These are phyloP conservation scores for Agroathelia rolfsii DNA, from an alignment of 1,284 basidiomycete genomes.

Conservation along the genomic window DNA sequence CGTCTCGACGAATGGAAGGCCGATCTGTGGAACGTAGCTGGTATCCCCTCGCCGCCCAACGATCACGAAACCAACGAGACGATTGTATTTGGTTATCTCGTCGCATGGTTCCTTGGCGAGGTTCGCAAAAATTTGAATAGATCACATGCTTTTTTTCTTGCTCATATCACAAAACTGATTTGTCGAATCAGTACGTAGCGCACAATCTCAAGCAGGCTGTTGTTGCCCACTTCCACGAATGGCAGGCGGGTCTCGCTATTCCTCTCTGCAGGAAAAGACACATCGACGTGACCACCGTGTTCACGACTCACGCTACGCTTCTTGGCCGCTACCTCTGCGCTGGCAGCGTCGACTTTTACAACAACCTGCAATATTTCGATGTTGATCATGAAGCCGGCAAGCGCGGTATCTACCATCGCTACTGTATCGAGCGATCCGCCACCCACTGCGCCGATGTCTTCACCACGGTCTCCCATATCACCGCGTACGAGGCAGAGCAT, in stretches of 20 bases:
- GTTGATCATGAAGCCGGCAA: conserved; percentile 99
- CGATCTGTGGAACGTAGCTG: conserved; percentile 96
- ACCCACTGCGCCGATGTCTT: conserved; percentile 97
- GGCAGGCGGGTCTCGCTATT: conserved; percentile 97
- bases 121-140: conserved; percentile 43
- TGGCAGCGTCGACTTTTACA: conserved; percentile 97
- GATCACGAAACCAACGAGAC: conserved; percentile 98
- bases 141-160: conserved; percentile 10
- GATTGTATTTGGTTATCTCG: conserved; percentile 97
- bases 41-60: conserved; percentile 91
- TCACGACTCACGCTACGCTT: conserved; percentile 97
- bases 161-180: conserved; percentile 11
- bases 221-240: conserved; percentile 98
- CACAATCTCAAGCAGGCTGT: conserved; percentile 78
- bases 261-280: conserved; percentile 93
- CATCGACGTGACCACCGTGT: conserved; percentile 95
- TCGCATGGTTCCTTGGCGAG: conserved; percentile 99
- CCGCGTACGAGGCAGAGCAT: conserved; percentile 94
- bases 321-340: conserved; percentile 97
- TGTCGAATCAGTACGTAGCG: conserved; percentile 55
- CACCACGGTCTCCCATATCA: conserved; percentile 96
- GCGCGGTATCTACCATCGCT: conserved; percentile 85
- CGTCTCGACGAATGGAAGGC: conserved; percentile 97
- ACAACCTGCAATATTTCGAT: conserved; percentile 98
- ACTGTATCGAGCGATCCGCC: conserved; percentile 94